These are phyloP conservation scores for Metahyphopichia silvanorum DNA, from an alignment of 805 yeast genomes.

Conservation along the genomic window DNA sequence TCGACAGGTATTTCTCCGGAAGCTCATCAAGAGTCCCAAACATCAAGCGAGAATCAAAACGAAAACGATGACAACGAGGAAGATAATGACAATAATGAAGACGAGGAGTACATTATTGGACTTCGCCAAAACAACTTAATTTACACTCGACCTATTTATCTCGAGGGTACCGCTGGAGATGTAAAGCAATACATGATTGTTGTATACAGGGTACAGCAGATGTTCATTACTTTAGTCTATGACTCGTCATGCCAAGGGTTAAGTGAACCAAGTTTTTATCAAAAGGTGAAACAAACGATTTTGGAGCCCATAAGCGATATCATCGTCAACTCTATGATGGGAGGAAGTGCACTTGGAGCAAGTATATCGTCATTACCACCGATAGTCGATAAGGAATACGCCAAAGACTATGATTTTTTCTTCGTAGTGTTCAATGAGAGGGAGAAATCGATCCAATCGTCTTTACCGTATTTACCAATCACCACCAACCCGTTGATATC, in stretches of 20 bases:
- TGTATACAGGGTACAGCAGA: constrained; percentile 20
- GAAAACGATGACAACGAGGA: not conserved
- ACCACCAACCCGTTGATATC: constrained; percentile 6
- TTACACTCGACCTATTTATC: constrained; percentile 1
- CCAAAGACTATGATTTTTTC: constrained; percentile 32
- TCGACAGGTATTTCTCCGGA: constrained; percentile 8
- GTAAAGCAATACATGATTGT: constrained; percentile 29
- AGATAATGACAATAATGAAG: not conserved
- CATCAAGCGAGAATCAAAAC: not conserved
- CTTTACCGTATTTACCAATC: constrained; percentile 33
- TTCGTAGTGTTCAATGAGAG: constrained; percentile 28
- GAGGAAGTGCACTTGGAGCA: constrained; percentile 19
- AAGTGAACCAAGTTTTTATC: constrained; percentile 21
- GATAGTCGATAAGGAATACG: constrained; percentile 2
- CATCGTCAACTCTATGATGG: constrained; percentile 8
- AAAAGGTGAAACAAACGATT: constrained; percentile 10
- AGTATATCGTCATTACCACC: constrained; percentile 27
- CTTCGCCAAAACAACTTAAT: not conserved
- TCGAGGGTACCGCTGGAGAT: not conserved
- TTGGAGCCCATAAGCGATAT: constrained; percentile 22
- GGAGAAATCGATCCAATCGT: constrained; percentile 25
- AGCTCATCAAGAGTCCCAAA: constrained; percentile 1
- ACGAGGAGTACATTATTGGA: not conserved
- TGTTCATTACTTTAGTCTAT: constrained; percentile 22
- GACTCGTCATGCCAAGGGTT: constrained; percentile 25